Base-by-base conservation (phyloP, 352 stramenopile species). In the Thraustochytrium striatum region DNA sequence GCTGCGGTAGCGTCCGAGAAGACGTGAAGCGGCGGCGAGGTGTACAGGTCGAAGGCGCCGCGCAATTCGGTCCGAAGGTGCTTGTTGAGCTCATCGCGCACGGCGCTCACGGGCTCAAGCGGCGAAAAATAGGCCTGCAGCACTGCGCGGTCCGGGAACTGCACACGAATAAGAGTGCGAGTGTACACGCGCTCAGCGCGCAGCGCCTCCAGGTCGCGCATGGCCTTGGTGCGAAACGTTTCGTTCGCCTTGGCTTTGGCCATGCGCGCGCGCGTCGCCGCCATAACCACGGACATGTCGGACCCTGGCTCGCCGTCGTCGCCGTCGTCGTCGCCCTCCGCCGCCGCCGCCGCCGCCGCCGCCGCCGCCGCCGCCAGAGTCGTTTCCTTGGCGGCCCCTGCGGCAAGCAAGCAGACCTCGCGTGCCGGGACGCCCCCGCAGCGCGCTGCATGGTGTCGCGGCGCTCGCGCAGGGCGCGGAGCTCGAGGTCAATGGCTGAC, bases 91-190 rank as follows among this genome's bases (percentile, higher is more conserved):
- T 13, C 21, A 33, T 41, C 32, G 21, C 28, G 32, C 2, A 75
- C 25, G 3, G 32, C 44, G 9, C 41, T 8, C 8, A 75, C 36
- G 9, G 21, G 25, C 8, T 75, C 65, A 21, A 13, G 44, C 11
- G 65, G 65, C 7, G 65, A 75, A 72, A 75, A 75, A 30, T 70
- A 75, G 8, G 65, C 65, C 30, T 75, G 65, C 19, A 75, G 7
- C 21, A 75, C 52, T 21, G 68, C 52, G 30, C 65, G 39, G 52
- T 75, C 65, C 1, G 65, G 65, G 2, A 75, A 25, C 5, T 62
- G 65, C n/a, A 75, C 47, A 21, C 65, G 44, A 7, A 75, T 8
- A 7, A 75, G 65, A 7, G 65, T 41, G 11, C 65, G 65, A 9
- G 41, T 75, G 47, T 62, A 75, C 30, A 75, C n/a, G 11, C 52